phyloP scores from a whole-genome alignment of 2,329 filamentous ascomycete genomes.

The Paraphaeosphaeria sporulosa region DNA sequence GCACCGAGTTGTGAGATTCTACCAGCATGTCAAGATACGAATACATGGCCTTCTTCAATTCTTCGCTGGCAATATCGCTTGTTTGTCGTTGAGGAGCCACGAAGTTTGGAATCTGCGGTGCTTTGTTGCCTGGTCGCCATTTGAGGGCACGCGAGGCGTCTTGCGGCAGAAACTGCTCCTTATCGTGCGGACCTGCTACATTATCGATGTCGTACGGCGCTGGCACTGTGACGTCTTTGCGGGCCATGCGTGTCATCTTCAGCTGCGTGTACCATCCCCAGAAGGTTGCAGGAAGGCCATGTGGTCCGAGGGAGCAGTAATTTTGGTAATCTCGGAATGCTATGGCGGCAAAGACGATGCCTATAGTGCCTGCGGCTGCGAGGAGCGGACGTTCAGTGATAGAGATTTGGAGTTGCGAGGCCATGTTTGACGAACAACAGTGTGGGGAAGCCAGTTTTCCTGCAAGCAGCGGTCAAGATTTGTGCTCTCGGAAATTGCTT shows the following conservation, averaged over 20 bases:
- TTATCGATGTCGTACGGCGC: constrained; percentile 7
- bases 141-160: constrained; percentile 4
- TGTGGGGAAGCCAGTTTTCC: no score
- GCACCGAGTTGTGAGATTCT: background rate
- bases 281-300: constrained; percentile 7
- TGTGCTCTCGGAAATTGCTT: no score
- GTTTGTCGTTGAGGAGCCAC: constrained; percentile 10
- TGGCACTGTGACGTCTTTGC: constrained; percentile 10
- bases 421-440: background rate
- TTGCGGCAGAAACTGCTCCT: constrained; percentile 1
- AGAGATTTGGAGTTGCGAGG: background rate
- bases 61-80: constrained; percentile 6
- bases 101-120: constrained; percentile 11
- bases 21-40: background rate
- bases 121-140: constrained; percentile 11
- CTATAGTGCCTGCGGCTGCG: background rate
- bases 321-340: constrained; percentile 8
- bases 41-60: constrained; percentile 11
- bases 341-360: constrained; percentile 2
- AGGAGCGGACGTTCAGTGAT: background rate
- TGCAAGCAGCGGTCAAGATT: no score
- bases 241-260: constrained; percentile 5
- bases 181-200: constrained; percentile 7
- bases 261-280: constrained; percentile 9
- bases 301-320: constrained; percentile 8